Conservation (phyloP, 1,139 yeast species). For the Zygosaccharomyces pseudobailii region DNA sequence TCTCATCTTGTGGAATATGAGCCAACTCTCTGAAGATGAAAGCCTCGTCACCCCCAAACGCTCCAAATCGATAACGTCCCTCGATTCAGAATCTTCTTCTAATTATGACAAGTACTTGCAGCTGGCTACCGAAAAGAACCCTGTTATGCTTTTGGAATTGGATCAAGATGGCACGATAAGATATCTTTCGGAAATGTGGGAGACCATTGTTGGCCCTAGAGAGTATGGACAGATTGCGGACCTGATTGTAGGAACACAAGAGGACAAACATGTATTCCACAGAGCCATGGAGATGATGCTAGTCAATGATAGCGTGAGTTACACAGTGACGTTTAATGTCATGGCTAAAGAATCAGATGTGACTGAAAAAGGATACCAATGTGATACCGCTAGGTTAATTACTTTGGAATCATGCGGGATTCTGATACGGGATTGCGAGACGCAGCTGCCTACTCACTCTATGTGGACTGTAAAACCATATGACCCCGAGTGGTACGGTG, state of each 20-base stretch:
- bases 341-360: constrained; percentile 7
- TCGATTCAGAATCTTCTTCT: constrained; percentile 19
- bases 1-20: background rate
- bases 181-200: constrained; percentile 76
- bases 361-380: too few species aligned
- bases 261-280: constrained; percentile 63
- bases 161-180: constrained; percentile 74
- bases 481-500: constrained; percentile 41
- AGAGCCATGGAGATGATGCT: constrained; percentile 70
- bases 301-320: constrained; percentile 61
- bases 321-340: constrained; percentile 58
- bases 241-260: constrained; percentile 60
- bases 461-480: constrained; percentile 92
- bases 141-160: constrained; percentile 81
- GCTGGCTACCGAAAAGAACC: constrained; percentile 60
- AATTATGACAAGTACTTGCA: constrained; percentile 29
- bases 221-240: constrained; percentile 48
- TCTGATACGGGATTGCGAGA: constrained; percentile 62
- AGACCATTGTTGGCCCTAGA: constrained; percentile 48
- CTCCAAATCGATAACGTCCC: constrained; percentile 9
- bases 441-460: constrained; percentile 64
- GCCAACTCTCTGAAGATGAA: background rate
- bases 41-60: constrained; percentile 5
- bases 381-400: constrained; percentile 32
- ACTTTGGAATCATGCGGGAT: constrained; percentile 95